Evolutionary conservation across 495 filamentous ascomycete species (phyloP).

Genomic region (Friedmanniomyces endolithicus): DNA sequence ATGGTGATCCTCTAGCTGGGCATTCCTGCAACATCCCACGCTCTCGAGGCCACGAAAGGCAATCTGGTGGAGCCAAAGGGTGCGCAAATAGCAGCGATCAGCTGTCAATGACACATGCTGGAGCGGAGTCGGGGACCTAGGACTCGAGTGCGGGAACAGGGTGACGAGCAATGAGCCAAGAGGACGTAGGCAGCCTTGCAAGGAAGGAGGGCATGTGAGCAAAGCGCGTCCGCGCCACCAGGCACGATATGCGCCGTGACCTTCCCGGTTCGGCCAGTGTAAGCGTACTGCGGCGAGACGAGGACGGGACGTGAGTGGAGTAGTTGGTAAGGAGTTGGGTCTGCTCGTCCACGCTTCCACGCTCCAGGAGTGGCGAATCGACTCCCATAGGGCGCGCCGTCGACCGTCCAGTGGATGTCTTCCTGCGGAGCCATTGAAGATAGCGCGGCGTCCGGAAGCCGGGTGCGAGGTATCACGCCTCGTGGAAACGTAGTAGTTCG

Average conservation of each 20-base stretch:
- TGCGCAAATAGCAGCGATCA: conserved; percentile 3
- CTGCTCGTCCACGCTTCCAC: not conserved
- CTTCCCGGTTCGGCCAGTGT: not conserved
- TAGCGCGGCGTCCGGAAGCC: not conserved
- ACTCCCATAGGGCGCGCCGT: not conserved
- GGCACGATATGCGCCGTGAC: not conserved
- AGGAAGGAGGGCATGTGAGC: conserved; percentile 3
- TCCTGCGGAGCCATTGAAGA: not conserved
- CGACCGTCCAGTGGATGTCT: not conserved
- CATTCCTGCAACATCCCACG: conserved; percentile 8
- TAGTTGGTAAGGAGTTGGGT: no score
- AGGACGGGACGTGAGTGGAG: not conserved
- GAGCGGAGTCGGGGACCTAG: not conserved
- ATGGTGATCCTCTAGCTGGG: not conserved
- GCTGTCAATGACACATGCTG: conserved; percentile 6
- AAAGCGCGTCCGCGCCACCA: not conserved
- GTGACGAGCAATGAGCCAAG: conserved; percentile 5
- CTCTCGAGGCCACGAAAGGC: conserved; percentile 5
- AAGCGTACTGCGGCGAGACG: not conserved
- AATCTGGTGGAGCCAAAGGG: conserved; percentile 1
- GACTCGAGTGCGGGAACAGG: not conserved
- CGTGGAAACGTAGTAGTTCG: not conserved
- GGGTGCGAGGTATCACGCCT: not conserved
- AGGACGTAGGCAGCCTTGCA: not conserved
- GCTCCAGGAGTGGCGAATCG: not conserved